Evolutionary conservation across 1,284 basidiomycete genomes (phyloP).

Genomic region (Gomphus sp.): DNA sequence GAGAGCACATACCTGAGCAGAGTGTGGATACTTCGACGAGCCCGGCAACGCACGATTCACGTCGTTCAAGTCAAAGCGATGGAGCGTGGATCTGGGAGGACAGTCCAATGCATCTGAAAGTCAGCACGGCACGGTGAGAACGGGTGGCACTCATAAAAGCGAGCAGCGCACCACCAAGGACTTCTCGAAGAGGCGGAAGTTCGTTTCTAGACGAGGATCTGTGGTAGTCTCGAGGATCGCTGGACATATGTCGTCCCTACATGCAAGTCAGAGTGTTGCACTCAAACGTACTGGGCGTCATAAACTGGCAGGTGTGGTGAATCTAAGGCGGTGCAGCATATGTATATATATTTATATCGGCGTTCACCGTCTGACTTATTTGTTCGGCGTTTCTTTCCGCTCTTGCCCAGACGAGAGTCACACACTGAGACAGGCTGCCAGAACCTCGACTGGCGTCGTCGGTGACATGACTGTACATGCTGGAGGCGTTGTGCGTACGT

Average conservation of each 20-base stretch:
- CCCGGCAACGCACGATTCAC: background rate
- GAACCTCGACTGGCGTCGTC: background rate
- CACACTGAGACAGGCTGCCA: too few species aligned
- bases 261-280: background rate
- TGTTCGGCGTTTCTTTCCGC: background rate
- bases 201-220: background rate
- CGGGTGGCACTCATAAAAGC: background rate
- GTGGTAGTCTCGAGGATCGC: slow-evolving; percentile 4
- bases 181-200: slow-evolving; percentile 3
- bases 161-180: background rate
- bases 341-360: background rate
- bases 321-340: background rate
- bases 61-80: background rate
- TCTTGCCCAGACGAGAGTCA: background rate
- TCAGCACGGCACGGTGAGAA: background rate
- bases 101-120: slow-evolving; percentile 1
- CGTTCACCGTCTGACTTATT: background rate
- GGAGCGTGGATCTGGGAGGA: background rate
- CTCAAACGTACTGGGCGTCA: background rate
- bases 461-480: background rate
- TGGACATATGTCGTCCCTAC: slow-evolving; percentile 4
- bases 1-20: background rate
- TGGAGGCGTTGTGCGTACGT: too few species aligned
- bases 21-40: background rate
- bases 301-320: background rate